A percentile compares a stretch with the other conserved stretches of the same genome.
Evolutionary conservation across 129 eudicot genomes (phyloP).

Genomic region (Rutidosis leptorrhynchoides): DNA sequence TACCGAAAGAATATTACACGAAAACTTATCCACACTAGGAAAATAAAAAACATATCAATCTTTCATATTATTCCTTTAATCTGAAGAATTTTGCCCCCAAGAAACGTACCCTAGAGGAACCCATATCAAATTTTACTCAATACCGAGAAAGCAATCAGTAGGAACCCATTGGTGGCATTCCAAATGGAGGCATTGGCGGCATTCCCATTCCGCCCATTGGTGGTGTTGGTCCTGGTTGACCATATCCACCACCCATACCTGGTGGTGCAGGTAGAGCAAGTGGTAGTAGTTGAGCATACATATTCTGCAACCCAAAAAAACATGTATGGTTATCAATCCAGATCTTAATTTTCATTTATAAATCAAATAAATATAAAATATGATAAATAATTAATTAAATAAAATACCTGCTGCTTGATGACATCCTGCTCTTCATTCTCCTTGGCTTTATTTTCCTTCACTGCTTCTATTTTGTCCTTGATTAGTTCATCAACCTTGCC

Average conservation of each 20-base stretch:
- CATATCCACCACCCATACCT: constrained; percentile 64
- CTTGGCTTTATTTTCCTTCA: constrained; percentile 63
- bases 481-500: constrained; percentile 84
- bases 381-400: background rate
- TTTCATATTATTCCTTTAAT: constrained; percentile 37
- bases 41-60: constrained; percentile 18
- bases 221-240: constrained; percentile 47
- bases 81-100: constrained; percentile 13
- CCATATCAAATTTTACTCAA: constrained; percentile 15
- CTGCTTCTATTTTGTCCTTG: constrained; percentile 73
- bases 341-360: background rate
- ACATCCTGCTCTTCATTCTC: constrained; percentile 83
- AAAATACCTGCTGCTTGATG: constrained; percentile 66
- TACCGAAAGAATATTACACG: constrained; percentile 56
- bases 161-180: constrained; percentile 84
- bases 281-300: constrained; percentile 82
- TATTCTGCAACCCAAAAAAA: constrained; percentile 55
- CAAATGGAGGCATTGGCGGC: constrained; percentile 84
- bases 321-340: constrained; percentile 7
- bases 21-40: constrained; percentile 60
- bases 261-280: constrained; percentile 88
- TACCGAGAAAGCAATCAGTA: constrained; percentile 35
- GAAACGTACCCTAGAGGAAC: constrained; percentile 25
- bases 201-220: constrained; percentile 62
- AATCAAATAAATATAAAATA: background rate